A percentile compares a stretch with the other conserved stretches of the same genome.
These are phyloP conservation scores for Carex arenaria DNA, from an alignment of 202 grass and related monocot genomes.

Conservation along the genomic window DNA sequence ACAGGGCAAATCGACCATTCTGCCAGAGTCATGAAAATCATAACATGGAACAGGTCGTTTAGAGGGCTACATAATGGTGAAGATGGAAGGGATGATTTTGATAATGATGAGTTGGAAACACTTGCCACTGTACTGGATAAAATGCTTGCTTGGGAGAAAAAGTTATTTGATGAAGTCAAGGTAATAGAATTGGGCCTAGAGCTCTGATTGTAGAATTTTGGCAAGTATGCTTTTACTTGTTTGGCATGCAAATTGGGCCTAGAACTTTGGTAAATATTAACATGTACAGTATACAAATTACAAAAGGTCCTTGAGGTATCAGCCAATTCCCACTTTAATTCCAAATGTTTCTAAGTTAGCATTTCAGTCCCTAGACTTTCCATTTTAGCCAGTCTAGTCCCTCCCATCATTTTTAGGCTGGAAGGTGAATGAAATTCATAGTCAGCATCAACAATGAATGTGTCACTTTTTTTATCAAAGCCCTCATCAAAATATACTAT, in stretches of 20 bases:
- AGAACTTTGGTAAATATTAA: neutral
- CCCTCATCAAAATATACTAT: neutral
- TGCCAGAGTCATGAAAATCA: slow-evolving; percentile 96
- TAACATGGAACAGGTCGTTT: slow-evolving; percentile 98
- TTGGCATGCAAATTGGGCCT: neutral
- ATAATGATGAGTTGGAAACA: slow-evolving; percentile 89
- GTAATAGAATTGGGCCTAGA: slow-evolving; percentile 24
- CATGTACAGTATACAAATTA: neutral
- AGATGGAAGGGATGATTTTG: slow-evolving; percentile 80
- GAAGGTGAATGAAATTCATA: neutral
- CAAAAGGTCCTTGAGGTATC: neutral
- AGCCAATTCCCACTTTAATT: neutral
- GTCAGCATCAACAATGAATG: neutral
- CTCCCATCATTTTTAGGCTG: neutral
- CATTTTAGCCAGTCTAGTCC: neutral
- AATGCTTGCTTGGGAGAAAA: slow-evolving; percentile 98
- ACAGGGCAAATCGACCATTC: slow-evolving; percentile 97
- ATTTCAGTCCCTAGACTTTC: neutral
- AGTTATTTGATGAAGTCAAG: slow-evolving; percentile 99
- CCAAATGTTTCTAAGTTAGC: neutral
- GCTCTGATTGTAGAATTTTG: neutral
- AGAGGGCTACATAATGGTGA: slow-evolving; percentile 78
- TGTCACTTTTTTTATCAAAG: neutral
- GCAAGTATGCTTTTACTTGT: neutral
- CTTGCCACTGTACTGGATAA: slow-evolving; percentile 95